These are phyloP conservation scores for Colletotrichum kahawae DNA, from an alignment of 2,329 filamentous ascomycete genomes.

Conservation along the genomic window DNA sequence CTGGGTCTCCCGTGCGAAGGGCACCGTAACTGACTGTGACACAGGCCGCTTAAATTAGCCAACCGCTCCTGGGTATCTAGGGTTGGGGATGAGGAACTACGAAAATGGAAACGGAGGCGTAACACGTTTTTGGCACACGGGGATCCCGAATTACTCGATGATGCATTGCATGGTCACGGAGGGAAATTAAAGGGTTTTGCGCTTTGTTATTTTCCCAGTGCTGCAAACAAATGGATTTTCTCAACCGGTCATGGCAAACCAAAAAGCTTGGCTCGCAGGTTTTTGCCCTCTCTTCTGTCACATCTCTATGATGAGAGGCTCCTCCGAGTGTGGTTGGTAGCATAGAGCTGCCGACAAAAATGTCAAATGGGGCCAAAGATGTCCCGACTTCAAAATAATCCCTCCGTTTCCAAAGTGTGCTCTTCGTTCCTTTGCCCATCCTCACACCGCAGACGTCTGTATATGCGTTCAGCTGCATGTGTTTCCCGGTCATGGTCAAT, in stretches of 20 bases:
- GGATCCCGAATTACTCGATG: slow-evolving; percentile 23
- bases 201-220: slow-evolving; percentile 20
- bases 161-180: slow-evolving; percentile 24
- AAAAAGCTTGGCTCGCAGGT: slow-evolving; percentile 16
- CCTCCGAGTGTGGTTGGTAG: slow-evolving; percentile 19
- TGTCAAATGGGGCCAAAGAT: slow-evolving; percentile 22
- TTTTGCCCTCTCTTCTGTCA: slow-evolving; percentile 1
- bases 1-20: background rate
- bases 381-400: slow-evolving; percentile 13
- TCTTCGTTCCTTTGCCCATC: background rate
- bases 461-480: background rate
- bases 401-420: background rate
- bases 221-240: slow-evolving; percentile 23
- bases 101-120: slow-evolving; percentile 24
- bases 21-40: background rate
- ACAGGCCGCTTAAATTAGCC: slow-evolving; percentile 20
- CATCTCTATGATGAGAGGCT: slow-evolving; percentile 4
- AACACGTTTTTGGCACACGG: slow-evolving; percentile 24
- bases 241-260: slow-evolving; percentile 21
- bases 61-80: slow-evolving; percentile 21
- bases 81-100: slow-evolving; percentile 20
- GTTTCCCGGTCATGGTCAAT: background rate
- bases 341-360: slow-evolving; percentile 21
- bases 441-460: background rate
- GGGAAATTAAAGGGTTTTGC: slow-evolving; percentile 24